Evolutionary conservation across 2,329 filamentous ascomycete genomes (phyloP), one percentile per base, ranked within the genome.

Genomic region (Alternaria infectoria): DNA sequence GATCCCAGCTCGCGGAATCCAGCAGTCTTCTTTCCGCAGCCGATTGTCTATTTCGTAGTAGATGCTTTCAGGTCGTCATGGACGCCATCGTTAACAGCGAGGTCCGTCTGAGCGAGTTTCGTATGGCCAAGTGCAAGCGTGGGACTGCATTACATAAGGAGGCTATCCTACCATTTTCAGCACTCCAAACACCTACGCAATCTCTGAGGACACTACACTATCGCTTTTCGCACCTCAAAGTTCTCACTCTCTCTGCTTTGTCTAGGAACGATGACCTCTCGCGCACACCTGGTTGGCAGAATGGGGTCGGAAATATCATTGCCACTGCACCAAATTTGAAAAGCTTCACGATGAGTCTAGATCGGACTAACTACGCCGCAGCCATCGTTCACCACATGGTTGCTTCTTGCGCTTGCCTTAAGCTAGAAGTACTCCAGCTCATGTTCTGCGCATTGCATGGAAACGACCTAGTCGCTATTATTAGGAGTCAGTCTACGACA

Each of bases 41-140:
- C 8, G 66, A 73, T 45, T 21, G 62, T n/a, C 11, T 63, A 2
- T 74, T 74, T 51, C 69, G 71, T 12, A 52, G 58, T 3, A 65
- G 49, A 30, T 76, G 73, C 47, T 73, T 76, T 28, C 66, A 65
- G 25, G 66, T 66, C 15, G 64, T 77, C 25, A 28, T 76, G 4
- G 64, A 70, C 23, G 70, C 74, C 13, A 54, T 77, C 12, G 28
- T 63, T 8, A 56, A 65, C 11, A 74, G 73, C 59, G 59, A 62
- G 23, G 56, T 71, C 28, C 58, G 58, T 13, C 51, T 77, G 6
- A 50, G 71, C 19, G 66, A 72, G 17, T 69, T 77, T 57, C 65
- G 64, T 12, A 70, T 72, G 61, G 61, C 64, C 23, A 73, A 69
- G 47, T 65, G 64, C 13, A 68, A 57, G 11, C 40, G 36, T 8